Percentiles rank a stretch among this genome's conserved stretches.
phyloP scores from a whole-genome alignment of 495 filamentous ascomycete genomes.

The Xylaria venustula region DNA sequence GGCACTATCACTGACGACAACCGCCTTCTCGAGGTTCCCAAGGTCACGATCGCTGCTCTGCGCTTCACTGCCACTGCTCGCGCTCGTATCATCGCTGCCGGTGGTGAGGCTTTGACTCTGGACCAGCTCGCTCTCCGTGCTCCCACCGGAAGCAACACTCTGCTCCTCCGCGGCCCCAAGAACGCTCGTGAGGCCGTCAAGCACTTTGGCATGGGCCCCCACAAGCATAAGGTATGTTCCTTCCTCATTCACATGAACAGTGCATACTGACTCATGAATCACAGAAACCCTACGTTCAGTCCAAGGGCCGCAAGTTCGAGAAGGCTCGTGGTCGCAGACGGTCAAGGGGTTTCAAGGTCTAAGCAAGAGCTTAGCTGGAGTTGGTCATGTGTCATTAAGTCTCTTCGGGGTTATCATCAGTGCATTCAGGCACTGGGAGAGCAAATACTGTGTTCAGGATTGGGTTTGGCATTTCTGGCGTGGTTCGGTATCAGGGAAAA shows the following conservation, averaged over 20 bases:
- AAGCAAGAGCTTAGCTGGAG: slow-evolving; percentile 42
- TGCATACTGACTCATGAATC: slow-evolving; percentile 15
- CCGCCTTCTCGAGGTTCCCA: slow-evolving; percentile 83
- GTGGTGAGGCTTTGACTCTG: slow-evolving; percentile 89
- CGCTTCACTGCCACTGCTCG: slow-evolving; percentile 94
- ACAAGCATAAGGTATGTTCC: slow-evolving; percentile 84
- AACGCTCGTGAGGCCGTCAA: slow-evolving; percentile 95
- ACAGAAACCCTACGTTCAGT: slow-evolving; percentile 91
- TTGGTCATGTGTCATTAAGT: slow-evolving; percentile 27
- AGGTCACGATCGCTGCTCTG: slow-evolving; percentile 87
- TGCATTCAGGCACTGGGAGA: slow-evolving; percentile 21
- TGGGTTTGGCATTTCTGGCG: slow-evolving; percentile 37
- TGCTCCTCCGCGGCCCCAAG: slow-evolving; percentile 94
- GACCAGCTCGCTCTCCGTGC: slow-evolving; percentile 93
- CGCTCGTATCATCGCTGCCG: slow-evolving; percentile 86
- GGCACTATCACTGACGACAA: slow-evolving; percentile 97
- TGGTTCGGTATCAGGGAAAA: slow-evolving; percentile 35
- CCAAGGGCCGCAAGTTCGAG: slow-evolving; percentile 99
- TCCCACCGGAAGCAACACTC: slow-evolving; percentile 90
- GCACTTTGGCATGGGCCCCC: slow-evolving; percentile 97
- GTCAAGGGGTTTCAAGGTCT: slow-evolving; percentile 99
- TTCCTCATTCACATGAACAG: no score
- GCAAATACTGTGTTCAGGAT: slow-evolving; percentile 24
- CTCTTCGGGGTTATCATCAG: slow-evolving; percentile 28
- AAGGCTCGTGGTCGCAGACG: slow-evolving; percentile 93